Conservation (phyloP, 208 protist species). For the Polymyxa betae region DNA sequence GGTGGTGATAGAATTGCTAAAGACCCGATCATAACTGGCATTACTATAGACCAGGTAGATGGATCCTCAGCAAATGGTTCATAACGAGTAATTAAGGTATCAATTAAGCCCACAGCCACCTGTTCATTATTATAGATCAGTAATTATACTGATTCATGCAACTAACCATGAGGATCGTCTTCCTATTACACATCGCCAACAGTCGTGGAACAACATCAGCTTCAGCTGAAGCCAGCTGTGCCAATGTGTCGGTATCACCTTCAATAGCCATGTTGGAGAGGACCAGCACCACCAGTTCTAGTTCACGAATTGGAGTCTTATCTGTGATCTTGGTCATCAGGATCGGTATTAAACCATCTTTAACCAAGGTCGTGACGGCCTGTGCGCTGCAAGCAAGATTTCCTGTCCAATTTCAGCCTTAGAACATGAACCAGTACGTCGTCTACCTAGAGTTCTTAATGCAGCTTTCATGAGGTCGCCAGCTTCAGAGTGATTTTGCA, state of each 20-base stretch:
- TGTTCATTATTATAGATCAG: background rate
- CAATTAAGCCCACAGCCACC: background rate
- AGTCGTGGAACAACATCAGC: background rate
- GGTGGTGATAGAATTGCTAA: too few species aligned
- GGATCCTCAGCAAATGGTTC: background rate
- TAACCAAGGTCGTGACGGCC: background rate
- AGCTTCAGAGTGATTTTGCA: background rate
- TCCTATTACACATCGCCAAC: background rate
- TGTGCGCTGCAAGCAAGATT: conserved; percentile 23
- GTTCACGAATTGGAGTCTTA: background rate
- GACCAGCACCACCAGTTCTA: conserved; percentile 41
- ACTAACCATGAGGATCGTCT: conserved; percentile 10
- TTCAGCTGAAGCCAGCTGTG: background rate
- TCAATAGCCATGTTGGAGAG: conserved; percentile 40
- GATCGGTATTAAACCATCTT: background rate
- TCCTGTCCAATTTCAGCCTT: background rate
- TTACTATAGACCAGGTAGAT: background rate
- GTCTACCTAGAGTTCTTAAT: background rate
- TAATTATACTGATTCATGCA: background rate
- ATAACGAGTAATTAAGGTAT: background rate
- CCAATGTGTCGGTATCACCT: background rate
- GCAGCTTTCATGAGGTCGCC: background rate
- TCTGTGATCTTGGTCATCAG: background rate
- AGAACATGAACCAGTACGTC: too few species aligned
- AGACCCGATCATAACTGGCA: background rate